phyloP scores from a whole-genome alignment of 2,329 filamentous ascomycete species.

The Emergomyces orientalis region DNA sequence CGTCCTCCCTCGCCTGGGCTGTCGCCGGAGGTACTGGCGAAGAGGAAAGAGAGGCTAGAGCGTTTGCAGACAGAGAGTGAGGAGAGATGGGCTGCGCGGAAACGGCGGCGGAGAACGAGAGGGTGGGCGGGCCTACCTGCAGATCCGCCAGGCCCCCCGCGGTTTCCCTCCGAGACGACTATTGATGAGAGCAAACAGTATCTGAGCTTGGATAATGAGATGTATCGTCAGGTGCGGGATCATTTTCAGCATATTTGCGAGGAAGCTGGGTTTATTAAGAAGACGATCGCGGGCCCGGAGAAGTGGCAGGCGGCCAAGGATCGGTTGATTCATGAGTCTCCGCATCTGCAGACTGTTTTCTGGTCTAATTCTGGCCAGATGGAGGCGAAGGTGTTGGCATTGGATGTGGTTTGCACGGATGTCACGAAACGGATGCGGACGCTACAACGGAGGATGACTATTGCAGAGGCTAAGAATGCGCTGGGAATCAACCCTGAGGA shows the following conservation, averaged over 20 bases:
- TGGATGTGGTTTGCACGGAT: constrained; percentile 72
- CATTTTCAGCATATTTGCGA: constrained; percentile 63
- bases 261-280: constrained; percentile 59
- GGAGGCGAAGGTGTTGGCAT: constrained; percentile 56
- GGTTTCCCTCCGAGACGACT: constrained; percentile 75
- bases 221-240: constrained; percentile 56
- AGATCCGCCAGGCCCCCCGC: constrained; percentile 57
- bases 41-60: constrained; percentile 46
- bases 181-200: constrained; percentile 67
- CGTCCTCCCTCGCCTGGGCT: constrained; percentile 26
- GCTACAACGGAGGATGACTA: constrained; percentile 56
- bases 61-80: constrained; percentile 51
- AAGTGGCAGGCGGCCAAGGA: constrained; percentile 65
- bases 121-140: constrained; percentile 60
- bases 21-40: constrained; percentile 42
- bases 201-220: constrained; percentile 52
- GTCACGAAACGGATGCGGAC: constrained; percentile 71
- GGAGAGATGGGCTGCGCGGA: constrained; percentile 53
- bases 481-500: constrained; percentile 61
- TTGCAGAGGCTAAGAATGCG: constrained; percentile 64
- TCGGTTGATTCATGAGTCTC: constrained; percentile 54
- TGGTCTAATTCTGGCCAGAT: constrained; percentile 49
- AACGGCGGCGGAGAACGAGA: constrained; percentile 58
- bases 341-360: constrained; percentile 55
- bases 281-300: constrained; percentile 63